Conservation (phyloP, 805 yeast genomes). For the Suhomyces sp. region DNA sequence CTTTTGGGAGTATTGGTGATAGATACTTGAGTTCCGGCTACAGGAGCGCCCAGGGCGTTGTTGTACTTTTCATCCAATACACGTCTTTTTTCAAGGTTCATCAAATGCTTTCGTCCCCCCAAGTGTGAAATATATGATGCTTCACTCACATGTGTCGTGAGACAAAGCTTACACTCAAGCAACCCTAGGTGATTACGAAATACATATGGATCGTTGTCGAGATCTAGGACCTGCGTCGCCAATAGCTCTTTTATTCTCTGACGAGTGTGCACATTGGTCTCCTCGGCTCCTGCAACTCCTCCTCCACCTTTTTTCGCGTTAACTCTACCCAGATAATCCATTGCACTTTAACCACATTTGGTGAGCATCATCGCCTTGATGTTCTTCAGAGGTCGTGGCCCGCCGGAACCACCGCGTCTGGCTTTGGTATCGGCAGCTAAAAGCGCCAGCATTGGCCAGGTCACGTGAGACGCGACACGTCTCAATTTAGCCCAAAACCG, state of each 20-base stretch:
- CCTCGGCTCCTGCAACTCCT: constrained; percentile 76
- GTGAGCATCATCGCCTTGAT: neutral
- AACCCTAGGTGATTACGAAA: constrained; percentile 80
- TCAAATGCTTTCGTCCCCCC: constrained; percentile 78
- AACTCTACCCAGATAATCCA: constrained; percentile 88
- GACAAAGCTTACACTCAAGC: constrained; percentile 79
- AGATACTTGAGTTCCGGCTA: constrained; percentile 14
- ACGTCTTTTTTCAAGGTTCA: constrained; percentile 62
- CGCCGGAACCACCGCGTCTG: neutral
- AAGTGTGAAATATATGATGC: constrained; percentile 81
- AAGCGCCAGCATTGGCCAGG: neutral
- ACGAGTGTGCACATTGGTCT: constrained; percentile 64
- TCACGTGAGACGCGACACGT: neutral
- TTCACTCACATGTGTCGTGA: constrained; percentile 77
- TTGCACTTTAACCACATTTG: constrained; percentile 19
- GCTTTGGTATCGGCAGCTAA: neutral
- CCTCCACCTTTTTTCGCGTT: constrained; percentile 92
- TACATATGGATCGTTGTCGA: constrained; percentile 77
- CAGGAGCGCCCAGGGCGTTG: constrained; percentile 1
- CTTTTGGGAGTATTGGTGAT: constrained; percentile 44
- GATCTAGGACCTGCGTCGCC: constrained; percentile 45
- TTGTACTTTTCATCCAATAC: constrained; percentile 33
- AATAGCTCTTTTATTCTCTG: constrained; percentile 67
- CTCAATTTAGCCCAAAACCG: neutral
- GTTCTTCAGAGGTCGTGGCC: neutral